Conservation (phyloP, 2,329 filamentous ascomycete species). For the Fusarium armeniacum region DNA sequence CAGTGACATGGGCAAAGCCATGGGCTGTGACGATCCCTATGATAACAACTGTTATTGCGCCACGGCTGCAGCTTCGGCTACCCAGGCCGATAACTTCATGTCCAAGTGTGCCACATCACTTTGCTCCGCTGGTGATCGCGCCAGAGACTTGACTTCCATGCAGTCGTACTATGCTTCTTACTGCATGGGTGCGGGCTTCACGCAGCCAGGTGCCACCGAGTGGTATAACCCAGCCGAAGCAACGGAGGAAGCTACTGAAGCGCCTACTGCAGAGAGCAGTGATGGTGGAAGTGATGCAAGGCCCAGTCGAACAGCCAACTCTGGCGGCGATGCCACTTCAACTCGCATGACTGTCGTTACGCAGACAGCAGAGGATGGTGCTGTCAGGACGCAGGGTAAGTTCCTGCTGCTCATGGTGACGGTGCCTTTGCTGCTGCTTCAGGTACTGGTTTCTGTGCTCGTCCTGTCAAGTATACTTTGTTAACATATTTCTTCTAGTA, state of each 20-base stretch:
- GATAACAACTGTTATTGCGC: constrained; percentile 50
- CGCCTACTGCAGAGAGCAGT: constrained; percentile 16
- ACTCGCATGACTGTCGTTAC: constrained; percentile 48
- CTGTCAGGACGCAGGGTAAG: constrained; percentile 49
- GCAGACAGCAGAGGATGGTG: constrained; percentile 45
- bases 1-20: constrained; percentile 40
- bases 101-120: constrained; percentile 40
- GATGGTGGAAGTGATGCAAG: constrained; percentile 17
- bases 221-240: constrained; percentile 48
- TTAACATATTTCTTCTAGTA: constrained; percentile 38
- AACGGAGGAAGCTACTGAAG: constrained; percentile 31
- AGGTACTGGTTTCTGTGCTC: constrained; percentile 46
- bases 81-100: constrained; percentile 40
- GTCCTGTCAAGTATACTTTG: background rate
- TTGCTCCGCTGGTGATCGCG: constrained; percentile 43
- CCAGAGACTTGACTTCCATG: constrained; percentile 46
- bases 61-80: constrained; percentile 39
- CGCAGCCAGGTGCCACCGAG: constrained; percentile 44
- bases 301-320: constrained; percentile 44
- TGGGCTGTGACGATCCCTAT: constrained; percentile 46
- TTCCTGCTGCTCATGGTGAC: constrained; percentile 49
- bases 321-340: constrained; percentile 36
- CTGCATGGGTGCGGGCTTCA: constrained; percentile 48
- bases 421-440: constrained; percentile 48
- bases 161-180: constrained; percentile 49